Percentiles rank a stretch among this genome's conserved stretches.
These are phyloP conservation scores for Madurella fahalii DNA, from an alignment of 2,329 filamentous ascomycete genomes.

Conservation along the genomic window DNA sequence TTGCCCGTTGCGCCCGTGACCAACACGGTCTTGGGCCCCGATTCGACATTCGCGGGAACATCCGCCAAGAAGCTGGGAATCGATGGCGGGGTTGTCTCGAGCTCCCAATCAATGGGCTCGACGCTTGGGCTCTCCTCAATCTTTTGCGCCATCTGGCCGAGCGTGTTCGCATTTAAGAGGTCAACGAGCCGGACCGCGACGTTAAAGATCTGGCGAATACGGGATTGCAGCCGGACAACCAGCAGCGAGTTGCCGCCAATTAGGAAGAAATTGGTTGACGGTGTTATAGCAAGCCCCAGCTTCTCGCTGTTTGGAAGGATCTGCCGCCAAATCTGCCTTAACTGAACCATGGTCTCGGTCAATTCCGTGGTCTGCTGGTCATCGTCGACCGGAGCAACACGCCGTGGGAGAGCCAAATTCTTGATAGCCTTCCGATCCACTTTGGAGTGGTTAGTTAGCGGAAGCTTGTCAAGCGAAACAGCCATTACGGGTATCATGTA, in stretches of 20 bases:
- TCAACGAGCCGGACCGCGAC: constrained; percentile 32
- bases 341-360: constrained; percentile 6
- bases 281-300: background rate
- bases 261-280: constrained; percentile 32
- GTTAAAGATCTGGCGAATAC: constrained; percentile 32
- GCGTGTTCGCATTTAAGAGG: constrained; percentile 36
- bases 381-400: too few relatives aligned
- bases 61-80: too few relatives aligned
- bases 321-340: constrained; percentile 17
- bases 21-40: too few relatives aligned
- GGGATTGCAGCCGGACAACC: constrained; percentile 35
- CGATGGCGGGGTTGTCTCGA: too few relatives aligned
- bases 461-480: background rate
- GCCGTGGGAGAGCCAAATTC: background rate
- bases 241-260: constrained; percentile 41
- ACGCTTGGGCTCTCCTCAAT: constrained; percentile 18
- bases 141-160: constrained; percentile 37
- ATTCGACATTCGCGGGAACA: too few relatives aligned
- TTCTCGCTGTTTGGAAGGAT: background rate
- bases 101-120: too few relatives aligned
- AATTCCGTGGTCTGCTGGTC: too few relatives aligned
- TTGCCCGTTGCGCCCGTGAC: too few relatives aligned
- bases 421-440: background rate
- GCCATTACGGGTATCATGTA: background rate
- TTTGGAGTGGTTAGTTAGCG: background rate